Evolutionary conservation across 768 basidiomycete species (phyloP), one percentile per base, ranked within the genome.

Genomic region (Russula olivacea): DNA sequence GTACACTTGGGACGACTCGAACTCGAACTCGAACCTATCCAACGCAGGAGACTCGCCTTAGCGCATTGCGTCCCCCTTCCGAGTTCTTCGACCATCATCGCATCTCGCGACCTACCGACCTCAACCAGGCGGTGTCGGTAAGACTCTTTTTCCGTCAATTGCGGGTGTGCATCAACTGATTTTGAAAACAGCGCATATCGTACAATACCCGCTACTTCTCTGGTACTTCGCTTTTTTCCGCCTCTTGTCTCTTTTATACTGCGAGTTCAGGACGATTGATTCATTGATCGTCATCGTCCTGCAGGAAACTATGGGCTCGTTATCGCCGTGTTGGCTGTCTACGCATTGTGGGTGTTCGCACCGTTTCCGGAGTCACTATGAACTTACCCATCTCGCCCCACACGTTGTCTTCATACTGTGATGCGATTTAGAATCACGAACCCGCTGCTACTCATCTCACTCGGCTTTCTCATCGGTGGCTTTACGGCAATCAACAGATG

Each of bases 181-280:
- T 50, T 28, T 4, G 34, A 45, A 6, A 4, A 63, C 71, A 93
- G 92, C 85, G 93, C 63, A 91, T 95, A 82, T 91, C 91, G 25
- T 93, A 96, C 79, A 96, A 96, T 77, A 93, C 93, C 45, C 86
- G 89, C 54, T 91, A 91, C 72, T 91, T 91, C 75, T 91, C 89
- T 61, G 87, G 86, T 87, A 64, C 59, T 72, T 63, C 19, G 0
- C 28, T 17, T 14, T 14, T 17, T 21, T 9, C 7, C 49, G 6
- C 21, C 25, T 38, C 17, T 7, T 30, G 10, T n/a, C 30, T 55
- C 3, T 40, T 58, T 9, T 21, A 19, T 25, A 8, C 15, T 9
- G 15, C 48, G 15, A 21, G 6, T 28, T 43, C 1, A 15, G 28
- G 25, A 34, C 17, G 5, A 17, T 34, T 23, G 5, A 17, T 34